Evolutionary conservation across 1,284 basidiomycete genomes (phyloP), one percentile per base, ranked within the genome.

Genomic region (Golubevia sp.): DNA sequence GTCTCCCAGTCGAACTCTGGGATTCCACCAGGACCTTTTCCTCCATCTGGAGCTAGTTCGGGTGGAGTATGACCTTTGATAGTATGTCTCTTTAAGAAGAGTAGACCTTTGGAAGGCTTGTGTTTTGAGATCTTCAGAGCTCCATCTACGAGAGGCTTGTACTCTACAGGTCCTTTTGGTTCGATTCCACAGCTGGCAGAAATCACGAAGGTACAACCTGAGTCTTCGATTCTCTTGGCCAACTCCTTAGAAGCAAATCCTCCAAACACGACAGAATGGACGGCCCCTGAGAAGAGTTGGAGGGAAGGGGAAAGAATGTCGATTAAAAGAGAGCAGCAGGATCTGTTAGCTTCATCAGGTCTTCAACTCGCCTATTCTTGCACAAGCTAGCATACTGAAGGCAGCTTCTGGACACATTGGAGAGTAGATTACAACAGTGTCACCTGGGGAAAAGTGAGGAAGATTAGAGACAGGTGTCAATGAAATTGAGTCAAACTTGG

Each of bases 261-360:
- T 21, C 75, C 79, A 63, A 82, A 82, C 30, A 82, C 79, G 34
- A 82, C 79, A 44, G 76, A 79, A 49, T 82, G 76, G 13, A 82
- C 72, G 8, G 77, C 79, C n/a, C n/a, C n/a, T n/a, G n/a, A n/a
- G n/a, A n/a, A n/a, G n/a, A n/a, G n/a, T n/a, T n/a, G n/a, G n/a
- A n/a, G n/a, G n/a, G n/a, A n/a, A n/a, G n/a, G n/a, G n/a, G n/a
- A n/a, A n/a, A n/a, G n/a, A n/a, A n/a, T n/a, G n/a, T n/a, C n/a
- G n/a, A n/a, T n/a, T n/a, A n/a, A n/a, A n/a, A n/a, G n/a, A n/a
- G n/a, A n/a, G n/a, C n/a, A n/a, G n/a, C n/a, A n/a, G n/a, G n/a
- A n/a, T n/a, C n/a, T n/a, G n/a, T n/a, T n/a, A n/a, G n/a, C n/a
- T n/a, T n/a, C n/a, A n/a, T n/a, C n/a, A n/a, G n/a, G n/a, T n/a